Conservation (phyloP, 139 green algal genomes). For the Trebouxia sp. region DNA sequence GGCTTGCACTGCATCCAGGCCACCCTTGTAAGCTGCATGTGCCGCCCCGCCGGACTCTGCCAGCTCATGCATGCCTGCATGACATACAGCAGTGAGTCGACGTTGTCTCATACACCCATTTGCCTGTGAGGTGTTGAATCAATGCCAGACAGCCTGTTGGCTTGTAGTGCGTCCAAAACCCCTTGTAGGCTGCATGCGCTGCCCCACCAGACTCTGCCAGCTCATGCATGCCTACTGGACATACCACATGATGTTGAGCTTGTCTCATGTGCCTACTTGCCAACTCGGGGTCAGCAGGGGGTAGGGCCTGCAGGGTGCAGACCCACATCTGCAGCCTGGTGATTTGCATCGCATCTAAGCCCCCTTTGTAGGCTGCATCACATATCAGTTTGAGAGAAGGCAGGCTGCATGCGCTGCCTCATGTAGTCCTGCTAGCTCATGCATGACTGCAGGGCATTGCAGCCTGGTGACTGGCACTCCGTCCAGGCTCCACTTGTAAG, state of each 20-base stretch:
- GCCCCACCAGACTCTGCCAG: conserved; percentile 77
- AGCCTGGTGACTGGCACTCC: conserved; percentile 52
- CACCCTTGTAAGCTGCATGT: conserved; percentile 89
- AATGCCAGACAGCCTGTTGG: conserved; percentile 51
- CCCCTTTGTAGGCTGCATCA: conserved; percentile 93
- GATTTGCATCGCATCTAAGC: conserved; percentile 63
- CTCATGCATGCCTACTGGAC: conserved; percentile 80
- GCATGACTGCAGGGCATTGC: conserved; percentile 51
- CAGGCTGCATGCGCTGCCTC: conserved; percentile 79
- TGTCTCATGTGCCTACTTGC: no score
- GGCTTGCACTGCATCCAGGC: conserved; percentile 64
- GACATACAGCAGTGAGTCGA: no score
- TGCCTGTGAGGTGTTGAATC: conserved; percentile 52
- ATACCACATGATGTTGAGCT: no score
- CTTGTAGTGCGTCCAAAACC: conserved; percentile 69
- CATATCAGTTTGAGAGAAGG: no score
- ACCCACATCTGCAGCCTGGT: conserved; percentile 56
- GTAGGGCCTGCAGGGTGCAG: conserved; percentile 44
- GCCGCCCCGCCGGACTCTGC: conserved; percentile 82
- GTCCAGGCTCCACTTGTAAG: conserved; percentile 91
- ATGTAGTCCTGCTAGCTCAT: conserved; percentile 64
- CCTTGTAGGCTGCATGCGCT: conserved; percentile 89
- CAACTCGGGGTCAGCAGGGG: not conserved
- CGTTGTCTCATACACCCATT: no score
- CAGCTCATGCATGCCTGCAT: conserved; percentile 75